Base-by-base conservation (phyloP, 208 protist genomes). In the Acanthamoeba royreba region DNA sequence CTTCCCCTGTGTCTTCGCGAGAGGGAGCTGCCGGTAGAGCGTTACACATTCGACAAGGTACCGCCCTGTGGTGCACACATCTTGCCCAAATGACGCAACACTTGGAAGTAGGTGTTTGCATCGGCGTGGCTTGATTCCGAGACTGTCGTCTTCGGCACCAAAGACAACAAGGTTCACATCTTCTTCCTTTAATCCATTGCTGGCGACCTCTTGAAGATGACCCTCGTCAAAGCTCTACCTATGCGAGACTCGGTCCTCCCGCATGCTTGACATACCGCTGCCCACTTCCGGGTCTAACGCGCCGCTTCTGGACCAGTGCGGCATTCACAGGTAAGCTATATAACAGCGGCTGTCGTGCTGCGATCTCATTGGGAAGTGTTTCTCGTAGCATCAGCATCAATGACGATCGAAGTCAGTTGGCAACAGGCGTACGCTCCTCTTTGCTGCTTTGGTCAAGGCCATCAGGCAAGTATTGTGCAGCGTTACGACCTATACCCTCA, bases 271-370 rank as follows among this genome's bases (percentile, higher is more conserved):
- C n/a, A 53, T 85, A 22, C 74, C 74, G 11, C 25, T 85, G 38
- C 43, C 22, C 49, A 58, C 33, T 17, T 22, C 4, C 0, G 13
- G 43, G 8, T 40, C 43, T 8, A 17, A 19, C 74, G 0, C 74
- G 38, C 74, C 74, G 8, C 43, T 85, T 7, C 43, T n/a, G 5
- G 74, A 85, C n/a, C 74, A 85, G 74, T 85, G 74, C 43, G 74
- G 74, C 38, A 85, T 85, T 55, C 74, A 85, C 74, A 85, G 42
- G 74, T n/a, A n/a, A n/a, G n/a, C n/a, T n/a, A n/a, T n/a, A n/a
- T n/a, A n/a, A n/a, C n/a, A n/a, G n/a, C n/a, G n/a, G n/a, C n/a
- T n/a, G n/a, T n/a, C n/a, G n/a, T n/a, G n/a, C n/a, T n/a, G n/a
- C n/a, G n/a, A n/a, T n/a, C n/a, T n/a, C n/a, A n/a, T n/a, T n/a